Base-by-base conservation (phyloP, 1,139 yeast genomes). In the Blastobotrys arbuscula region DNA sequence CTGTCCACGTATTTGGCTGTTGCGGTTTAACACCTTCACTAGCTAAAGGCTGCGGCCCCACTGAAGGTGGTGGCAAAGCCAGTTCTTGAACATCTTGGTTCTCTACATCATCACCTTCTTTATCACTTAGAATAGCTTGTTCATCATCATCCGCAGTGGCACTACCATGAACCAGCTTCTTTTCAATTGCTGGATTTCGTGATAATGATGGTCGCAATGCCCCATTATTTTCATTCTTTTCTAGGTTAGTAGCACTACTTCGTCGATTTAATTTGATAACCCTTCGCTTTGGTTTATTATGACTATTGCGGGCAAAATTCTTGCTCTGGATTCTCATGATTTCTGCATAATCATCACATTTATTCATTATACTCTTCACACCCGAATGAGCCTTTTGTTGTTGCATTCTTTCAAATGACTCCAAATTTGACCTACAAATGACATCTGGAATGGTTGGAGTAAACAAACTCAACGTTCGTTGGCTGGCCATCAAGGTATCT, bases 391-490 rank as follows among this genome's bases (percentile, higher is more conserved):
- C 39, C 30, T 28, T 31, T 18, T 50, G 52, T 39, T 44, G 52
- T 50, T 58, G 56, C 7, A 42, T 40, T 24, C 50, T 45, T 26
- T 58, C 62, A 51, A 57, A 57, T 23, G 55, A 49, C 21, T 62
- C 66, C 38, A 63, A 50, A 47, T 62, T 62, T 7, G 81, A 75
- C 47, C 86, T 68, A 59, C 78, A 81, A n/a, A 80, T 73, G 2
- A 79, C 72, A 50, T 77, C 77, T 36, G 73, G 74, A 52, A 81
- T 73, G 37, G 74, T 72, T 1, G 86, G 83, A 1, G 84, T 76
- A 47, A 79, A 77, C 45, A 88, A 66, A 18, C 84, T 78, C 53
- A 90, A 71, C 0, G 97, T 86, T 55, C 86, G 90, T 56, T 96
- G 78, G 3, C 92, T 81, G 26, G 84, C 80, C 50, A 81, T 78